Conservation (phyloP, 306 rosid species). For the Hippophae gyantsensis region DNA sequence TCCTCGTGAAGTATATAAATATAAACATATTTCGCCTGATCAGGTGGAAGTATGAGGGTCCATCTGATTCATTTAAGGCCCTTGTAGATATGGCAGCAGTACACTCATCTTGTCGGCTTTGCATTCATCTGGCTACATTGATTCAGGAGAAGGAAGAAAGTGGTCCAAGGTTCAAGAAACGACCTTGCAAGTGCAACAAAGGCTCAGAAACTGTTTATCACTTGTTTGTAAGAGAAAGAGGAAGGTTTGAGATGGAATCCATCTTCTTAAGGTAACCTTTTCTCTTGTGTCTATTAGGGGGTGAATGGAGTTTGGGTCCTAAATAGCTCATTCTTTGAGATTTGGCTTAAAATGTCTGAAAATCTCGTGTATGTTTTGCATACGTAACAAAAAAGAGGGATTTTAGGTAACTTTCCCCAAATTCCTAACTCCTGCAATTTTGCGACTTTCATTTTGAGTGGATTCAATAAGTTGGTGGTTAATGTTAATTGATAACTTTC, state of each 20-base stretch:
- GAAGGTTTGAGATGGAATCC: slow-evolving; percentile 76
- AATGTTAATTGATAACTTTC: no score
- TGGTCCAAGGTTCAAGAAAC: slow-evolving; percentile 48
- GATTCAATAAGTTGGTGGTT: no score
- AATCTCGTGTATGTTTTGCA: no score
- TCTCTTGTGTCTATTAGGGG: background rate
- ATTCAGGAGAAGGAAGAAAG: slow-evolving; percentile 70
- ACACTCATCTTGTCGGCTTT: slow-evolving; percentile 98
- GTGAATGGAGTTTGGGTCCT: background rate
- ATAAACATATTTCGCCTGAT: slow-evolving; percentile 19
- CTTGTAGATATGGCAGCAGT: slow-evolving; percentile 98
- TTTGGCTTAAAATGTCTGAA: no score
- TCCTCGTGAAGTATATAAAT: slow-evolving; percentile 8
- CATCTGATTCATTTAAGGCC: slow-evolving; percentile 93
- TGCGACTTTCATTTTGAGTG: no score
- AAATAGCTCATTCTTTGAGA: no score
- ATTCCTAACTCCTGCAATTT: no score
- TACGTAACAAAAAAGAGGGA: no score
- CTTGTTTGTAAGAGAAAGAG: slow-evolving; percentile 78
- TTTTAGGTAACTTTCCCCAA: no score
- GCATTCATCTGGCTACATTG: slow-evolving; percentile 80
- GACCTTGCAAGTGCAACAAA: slow-evolving; percentile 85
- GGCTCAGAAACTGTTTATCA: slow-evolving; percentile 68
- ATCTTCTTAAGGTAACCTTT: slow-evolving; percentile 67
- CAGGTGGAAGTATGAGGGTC: slow-evolving; percentile 98